These are phyloP conservation scores for Camellia sinensis DNA, from an alignment of 148 eudicot genomes.

Conservation along the genomic window DNA sequence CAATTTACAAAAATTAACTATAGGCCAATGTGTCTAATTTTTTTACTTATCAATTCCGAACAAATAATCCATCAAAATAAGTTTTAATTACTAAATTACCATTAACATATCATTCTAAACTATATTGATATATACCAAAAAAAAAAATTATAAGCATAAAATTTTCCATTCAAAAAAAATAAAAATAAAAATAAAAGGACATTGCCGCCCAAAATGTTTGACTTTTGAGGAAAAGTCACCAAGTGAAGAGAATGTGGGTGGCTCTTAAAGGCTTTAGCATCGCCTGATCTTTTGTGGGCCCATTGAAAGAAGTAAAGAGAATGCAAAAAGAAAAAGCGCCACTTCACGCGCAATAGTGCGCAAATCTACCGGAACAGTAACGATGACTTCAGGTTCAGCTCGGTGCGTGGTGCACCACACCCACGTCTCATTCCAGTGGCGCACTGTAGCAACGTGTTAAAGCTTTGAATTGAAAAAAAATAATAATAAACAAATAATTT, in stretches of 20 bases:
- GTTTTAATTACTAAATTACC: too few relatives aligned
- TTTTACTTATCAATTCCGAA: too few relatives aligned
- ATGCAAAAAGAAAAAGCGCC: conserved; percentile 12
- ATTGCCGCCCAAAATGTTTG: conserved; percentile 9
- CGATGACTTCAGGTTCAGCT: neutral
- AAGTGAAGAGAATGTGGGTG: neutral
- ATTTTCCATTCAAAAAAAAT: too few relatives aligned
- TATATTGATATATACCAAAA: too few relatives aligned
- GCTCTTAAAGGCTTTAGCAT: neutral
- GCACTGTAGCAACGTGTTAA: neutral
- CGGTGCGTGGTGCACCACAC: neutral
- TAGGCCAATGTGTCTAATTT: too few relatives aligned
- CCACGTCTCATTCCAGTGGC: neutral
- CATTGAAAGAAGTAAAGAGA: conserved; percentile 7
- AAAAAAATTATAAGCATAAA: too few relatives aligned
- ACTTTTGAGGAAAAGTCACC: conserved; percentile 4
- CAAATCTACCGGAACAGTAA: conserved; percentile 3
- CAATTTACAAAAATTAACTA: too few relatives aligned
- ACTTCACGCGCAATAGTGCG: conserved; percentile 39
- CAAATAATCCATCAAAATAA: too few relatives aligned
- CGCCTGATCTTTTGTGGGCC: conserved; percentile 24
- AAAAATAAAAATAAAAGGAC: too few relatives aligned
- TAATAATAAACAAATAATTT: too few relatives aligned
- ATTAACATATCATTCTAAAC: too few relatives aligned
- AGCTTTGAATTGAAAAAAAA: too few relatives aligned